Evolutionary conservation across 257 asterid genomes (phyloP), one percentile per base, ranked within the genome.

Genomic region (Scutellaria galericulata): DNA sequence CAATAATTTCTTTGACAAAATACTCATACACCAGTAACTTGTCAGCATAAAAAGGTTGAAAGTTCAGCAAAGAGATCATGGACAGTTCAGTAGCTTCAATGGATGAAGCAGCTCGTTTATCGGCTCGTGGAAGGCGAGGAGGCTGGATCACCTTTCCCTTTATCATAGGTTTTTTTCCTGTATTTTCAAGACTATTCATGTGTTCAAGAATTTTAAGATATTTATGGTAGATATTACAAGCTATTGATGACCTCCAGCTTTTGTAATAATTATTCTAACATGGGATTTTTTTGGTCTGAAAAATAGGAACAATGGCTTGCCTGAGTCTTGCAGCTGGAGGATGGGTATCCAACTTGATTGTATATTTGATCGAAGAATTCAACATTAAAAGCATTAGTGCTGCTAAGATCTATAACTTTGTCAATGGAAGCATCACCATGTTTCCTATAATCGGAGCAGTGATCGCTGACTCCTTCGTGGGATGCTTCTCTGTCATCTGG

Each of bases 401-500:
- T 10, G 96, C 98, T 6, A 85, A 92, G 77, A 73, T 90, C 6
- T 89, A 67, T 72, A 92, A 92, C 53, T 75, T 87, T 24, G 89
- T 88, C 6, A 88, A 85, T 71, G 98, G 96, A 41, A 85, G 88
- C 78, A 86, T 85, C 35, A 82, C 95, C 51, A 78, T 92, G 71
- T 82, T 92, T 41, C 96, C 98, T 1, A 82, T 92, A 9, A 73
- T 86, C 44, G 91, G 88, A 7, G 98, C 98, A 5, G 80, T 92
- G 9, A 48, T 88, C 8, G 96, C 98, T 0, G 98, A 92, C 76
- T 90, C 96, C 15, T 88, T 62, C 45, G 64, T 84, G 0, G 96
- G 96, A 39, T 82, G 89, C 77, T 90, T 86, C 86, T 78, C 96
- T 0, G 96, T 90, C 81, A 83, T 92, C 76, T 90, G 94, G 86